phyloP scores from a whole-genome alignment of 2,329 filamentous ascomycete genomes.

The Sordariomycetes sp. region DNA sequence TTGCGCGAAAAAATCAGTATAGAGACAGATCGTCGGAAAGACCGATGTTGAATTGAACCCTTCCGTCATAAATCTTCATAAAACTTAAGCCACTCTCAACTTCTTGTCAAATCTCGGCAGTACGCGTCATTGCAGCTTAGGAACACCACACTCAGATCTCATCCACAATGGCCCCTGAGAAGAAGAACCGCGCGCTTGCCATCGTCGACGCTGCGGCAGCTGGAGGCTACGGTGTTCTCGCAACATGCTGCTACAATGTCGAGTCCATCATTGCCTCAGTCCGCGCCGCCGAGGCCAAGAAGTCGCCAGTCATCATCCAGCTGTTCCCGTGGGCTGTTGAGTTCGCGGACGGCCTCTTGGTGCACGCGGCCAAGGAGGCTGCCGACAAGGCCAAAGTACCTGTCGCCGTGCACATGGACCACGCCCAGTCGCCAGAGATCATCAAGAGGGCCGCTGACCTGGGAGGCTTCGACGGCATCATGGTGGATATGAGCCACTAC shows the following conservation, averaged over 20 bases:
- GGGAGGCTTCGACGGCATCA: constrained; percentile 58
- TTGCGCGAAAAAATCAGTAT: no score
- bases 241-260: constrained; percentile 19
- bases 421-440: constrained; percentile 50
- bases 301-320: constrained; percentile 57
- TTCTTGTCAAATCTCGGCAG: no score
- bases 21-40: no score
- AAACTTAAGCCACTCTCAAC: no score
- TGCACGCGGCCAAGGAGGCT: constrained; percentile 44
- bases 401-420: constrained; percentile 55
- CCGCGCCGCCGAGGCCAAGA: constrained; percentile 57
- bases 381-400: constrained; percentile 45
- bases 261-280: constrained; percentile 60
- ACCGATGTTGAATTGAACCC: no score
- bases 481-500: constrained; percentile 71
- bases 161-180: neutral
- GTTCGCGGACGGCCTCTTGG: constrained; percentile 47
- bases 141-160: no score
- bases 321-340: constrained; percentile 64
- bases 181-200: constrained; percentile 3
- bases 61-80: no score
- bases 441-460: constrained; percentile 45
- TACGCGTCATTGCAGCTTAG: neutral
- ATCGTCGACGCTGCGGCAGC: constrained; percentile 7
- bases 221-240: constrained; percentile 5